Evolutionary conservation across 768 basidiomycete species (phyloP).

Genomic region (Boletales sp.): DNA sequence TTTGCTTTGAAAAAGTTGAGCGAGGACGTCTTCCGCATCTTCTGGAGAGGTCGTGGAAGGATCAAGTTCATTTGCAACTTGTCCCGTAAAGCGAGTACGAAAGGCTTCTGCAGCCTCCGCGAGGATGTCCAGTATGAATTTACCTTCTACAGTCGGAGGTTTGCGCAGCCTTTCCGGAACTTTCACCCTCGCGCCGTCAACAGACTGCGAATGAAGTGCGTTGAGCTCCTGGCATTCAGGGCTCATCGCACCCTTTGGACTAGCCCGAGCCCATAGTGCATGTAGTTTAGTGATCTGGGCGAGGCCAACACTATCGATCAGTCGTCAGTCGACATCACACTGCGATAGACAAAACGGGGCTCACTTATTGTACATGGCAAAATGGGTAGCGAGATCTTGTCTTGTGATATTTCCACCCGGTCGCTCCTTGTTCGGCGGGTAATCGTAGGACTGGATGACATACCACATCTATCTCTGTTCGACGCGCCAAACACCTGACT

Average conservation of each 20-base stretch:
- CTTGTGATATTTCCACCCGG: slow-evolving; percentile 46
- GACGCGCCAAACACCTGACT: neutral
- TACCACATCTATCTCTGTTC: neutral
- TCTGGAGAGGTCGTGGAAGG: slow-evolving; percentile 30
- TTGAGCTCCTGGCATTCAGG: slow-evolving; percentile 69
- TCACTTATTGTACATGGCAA: slow-evolving; percentile 62
- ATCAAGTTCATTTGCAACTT: slow-evolving; percentile 20
- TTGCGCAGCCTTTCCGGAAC: slow-evolving; percentile 35
- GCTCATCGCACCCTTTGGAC: slow-evolving; percentile 55
- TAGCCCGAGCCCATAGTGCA: slow-evolving; percentile 54
- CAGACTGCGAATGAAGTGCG: slow-evolving; percentile 65
- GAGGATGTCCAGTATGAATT: slow-evolving; percentile 53
- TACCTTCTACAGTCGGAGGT: slow-evolving; percentile 39
- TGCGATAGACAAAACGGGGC: slow-evolving; percentile 9
- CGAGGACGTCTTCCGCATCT: slow-evolving; percentile 39
- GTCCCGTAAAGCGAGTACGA: slow-evolving; percentile 38
- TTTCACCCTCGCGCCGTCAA: slow-evolving; percentile 56
- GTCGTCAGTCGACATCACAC: neutral
- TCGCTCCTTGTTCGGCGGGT: slow-evolving; percentile 60
- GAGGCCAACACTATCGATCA: slow-evolving; percentile 46
- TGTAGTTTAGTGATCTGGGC: slow-evolving; percentile 57
- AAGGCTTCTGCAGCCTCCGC: slow-evolving; percentile 46
- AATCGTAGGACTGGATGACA: slow-evolving; percentile 54
- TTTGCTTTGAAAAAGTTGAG: slow-evolving; percentile 45
- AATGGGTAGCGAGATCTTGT: slow-evolving; percentile 59